phyloP scores from a whole-genome alignment of 108 stramenopile genomes.

The Conticribra guillardii region DNA sequence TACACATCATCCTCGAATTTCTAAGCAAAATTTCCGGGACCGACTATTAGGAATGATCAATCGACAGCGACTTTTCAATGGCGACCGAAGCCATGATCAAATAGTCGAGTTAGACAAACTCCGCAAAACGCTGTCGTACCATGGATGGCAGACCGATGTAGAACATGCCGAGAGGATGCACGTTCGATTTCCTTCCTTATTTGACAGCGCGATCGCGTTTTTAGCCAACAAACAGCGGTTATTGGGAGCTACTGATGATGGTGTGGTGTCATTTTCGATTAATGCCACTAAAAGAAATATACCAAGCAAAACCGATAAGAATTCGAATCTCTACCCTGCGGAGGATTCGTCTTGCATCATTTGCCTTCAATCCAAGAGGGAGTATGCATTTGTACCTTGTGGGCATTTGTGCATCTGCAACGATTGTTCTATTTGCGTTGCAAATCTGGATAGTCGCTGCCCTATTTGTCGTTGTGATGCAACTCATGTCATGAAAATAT shows the following conservation, averaged over 20 bases:
- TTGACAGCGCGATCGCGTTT: conserved; percentile 9
- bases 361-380: conserved; percentile 10
- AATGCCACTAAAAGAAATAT: not conserved
- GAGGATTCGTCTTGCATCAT: conserved; percentile 5
- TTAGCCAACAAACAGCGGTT: conserved; percentile 8
- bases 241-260: not conserved
- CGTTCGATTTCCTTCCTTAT: conserved; percentile 22
- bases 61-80: conserved; percentile 13
- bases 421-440: conserved; percentile 16
- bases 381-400: conserved; percentile 22
- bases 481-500: conserved; percentile 25
- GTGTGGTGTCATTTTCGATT: no score
- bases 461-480: conserved; percentile 6
- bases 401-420: conserved; percentile 18
- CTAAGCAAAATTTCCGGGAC: not conserved
- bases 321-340: no score
- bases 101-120: conserved; percentile 14
- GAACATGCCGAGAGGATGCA: conserved; percentile 21
- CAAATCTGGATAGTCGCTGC: conserved; percentile 19
- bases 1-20: not conserved
- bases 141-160: conserved; percentile 6
- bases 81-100: conserved; percentile 21
- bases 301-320: no score
- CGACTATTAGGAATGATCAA: conserved; percentile 20
- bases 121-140: not conserved